Evolutionary conservation across 805 yeast species (phyloP), one percentile per base, ranked within the genome.

Genomic region (Cyberlindnera subsufficiens): DNA sequence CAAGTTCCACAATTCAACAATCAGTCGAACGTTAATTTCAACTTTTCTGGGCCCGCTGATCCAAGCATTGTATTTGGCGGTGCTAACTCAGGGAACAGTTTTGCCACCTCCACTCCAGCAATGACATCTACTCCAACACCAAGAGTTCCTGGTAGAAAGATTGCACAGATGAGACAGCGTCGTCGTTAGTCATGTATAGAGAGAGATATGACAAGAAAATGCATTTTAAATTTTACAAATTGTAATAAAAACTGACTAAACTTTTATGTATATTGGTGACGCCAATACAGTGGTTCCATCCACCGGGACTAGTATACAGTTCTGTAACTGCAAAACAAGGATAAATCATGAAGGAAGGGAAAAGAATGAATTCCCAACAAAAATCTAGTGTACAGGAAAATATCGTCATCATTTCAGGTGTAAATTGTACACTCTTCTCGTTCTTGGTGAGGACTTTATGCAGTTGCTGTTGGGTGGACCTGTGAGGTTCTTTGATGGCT

Each of bases 141-240:
- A 22, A 39, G 47, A 16, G 43, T 42, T 3, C 40, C 46, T 13
- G 55, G 59, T 4, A 54, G 61, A 53, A 53, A 43, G 29, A 50
- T 56, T 29, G 61, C 60, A 25, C 56, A 51, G 32, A 46, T 55
- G 52, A 54, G 61, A 41, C 30, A 39, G 22, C 59, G 60, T 47
- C 60, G 60, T 52, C 49, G 54, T 37, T 48, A 44, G 35, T 30
- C 32, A 38, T 38, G 22, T 15, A 14, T n/a, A 22, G 30, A 19
- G n/a, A 30, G 13, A 32, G 17, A 13, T 22, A 35, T 35, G 27
- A 30, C 14, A 32, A n/a, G 11, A 27, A 18, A 42, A 30, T 30
- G 32, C 32, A 30, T 30, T 14, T 2, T n/a, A 30, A 30, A 30
- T 14, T 30, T 10, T 22, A 22, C 27, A 22, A 9, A 22, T 22